Percentiles rank a stretch among this genome's conserved stretches.
Conservation (phyloP, 177 flowering plant species). For the Vitis hybrid region DNA sequence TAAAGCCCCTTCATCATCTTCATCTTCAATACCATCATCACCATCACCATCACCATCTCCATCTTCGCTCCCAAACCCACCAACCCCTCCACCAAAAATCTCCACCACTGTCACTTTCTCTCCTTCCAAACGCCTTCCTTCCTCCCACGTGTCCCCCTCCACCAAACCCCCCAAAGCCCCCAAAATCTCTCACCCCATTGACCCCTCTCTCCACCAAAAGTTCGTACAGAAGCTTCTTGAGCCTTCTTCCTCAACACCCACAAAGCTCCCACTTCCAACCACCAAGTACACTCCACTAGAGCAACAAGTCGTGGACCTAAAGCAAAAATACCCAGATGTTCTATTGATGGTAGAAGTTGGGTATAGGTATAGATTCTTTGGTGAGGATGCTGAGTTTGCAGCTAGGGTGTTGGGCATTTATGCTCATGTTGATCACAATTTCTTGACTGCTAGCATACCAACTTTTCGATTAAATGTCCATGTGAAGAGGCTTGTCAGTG, state of each 20-base stretch:
- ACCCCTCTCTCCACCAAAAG: conserved; percentile 63
- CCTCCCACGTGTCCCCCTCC: conserved; percentile 31
- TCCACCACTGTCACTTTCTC: conserved; percentile 70
- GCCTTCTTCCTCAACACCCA: conserved; percentile 27
- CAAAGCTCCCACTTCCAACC: conserved; percentile 1
- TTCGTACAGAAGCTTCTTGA: conserved; percentile 69
- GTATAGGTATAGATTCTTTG: conserved; percentile 79
- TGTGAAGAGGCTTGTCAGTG: conserved; percentile 81
- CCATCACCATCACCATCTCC: conserved; percentile 18
- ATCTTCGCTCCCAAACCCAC: conserved; percentile 21
- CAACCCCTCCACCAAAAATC: conserved; percentile 57
- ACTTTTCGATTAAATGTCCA: conserved; percentile 79
- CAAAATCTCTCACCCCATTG: conserved; percentile 41
- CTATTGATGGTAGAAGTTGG: conserved; percentile 92
- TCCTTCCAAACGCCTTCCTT: conserved; percentile 60
- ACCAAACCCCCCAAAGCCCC: conserved; percentile 39
- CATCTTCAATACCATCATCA: conserved; percentile 13
- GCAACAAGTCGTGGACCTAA: conserved; percentile 77
- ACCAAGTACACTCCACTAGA: conserved; percentile 82
- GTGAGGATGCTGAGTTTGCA: conserved; percentile 79
- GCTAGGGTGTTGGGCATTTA: conserved; percentile 78
- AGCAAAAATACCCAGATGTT: conserved; percentile 71
- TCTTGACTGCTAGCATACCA: conserved; percentile 86
- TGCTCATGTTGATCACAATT: conserved; percentile 74
- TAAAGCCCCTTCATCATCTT: conserved; percentile 23